These are phyloP conservation scores for Coniochaeta sp. DNA, from an alignment of 2,329 filamentous ascomycete genomes.

Conservation along the genomic window DNA sequence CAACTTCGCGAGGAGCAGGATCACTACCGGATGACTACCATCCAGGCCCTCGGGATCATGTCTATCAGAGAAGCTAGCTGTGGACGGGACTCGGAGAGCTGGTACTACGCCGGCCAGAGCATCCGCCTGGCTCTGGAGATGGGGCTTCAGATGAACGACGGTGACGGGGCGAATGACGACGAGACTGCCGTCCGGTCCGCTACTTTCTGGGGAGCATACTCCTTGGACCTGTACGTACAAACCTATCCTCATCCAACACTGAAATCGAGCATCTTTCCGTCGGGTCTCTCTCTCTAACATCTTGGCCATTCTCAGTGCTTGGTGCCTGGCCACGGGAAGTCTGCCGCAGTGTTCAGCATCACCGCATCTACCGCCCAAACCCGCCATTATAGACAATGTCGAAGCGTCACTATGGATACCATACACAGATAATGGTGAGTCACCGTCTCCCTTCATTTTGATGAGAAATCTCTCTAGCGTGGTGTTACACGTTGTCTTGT, in stretches of 20 bases:
- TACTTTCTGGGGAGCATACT: conserved; percentile 56
- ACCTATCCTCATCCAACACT: neutral
- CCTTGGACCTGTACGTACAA: conserved; percentile 51
- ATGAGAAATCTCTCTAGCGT: neutral
- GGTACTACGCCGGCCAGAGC: conserved; percentile 65
- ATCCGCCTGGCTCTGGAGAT: conserved; percentile 66
- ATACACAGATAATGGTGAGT: conserved; percentile 49
- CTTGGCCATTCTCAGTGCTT: conserved; percentile 36
- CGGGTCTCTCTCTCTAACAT: neutral
- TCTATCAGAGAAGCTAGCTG: conserved; percentile 66
- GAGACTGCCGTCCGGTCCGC: conserved; percentile 51
- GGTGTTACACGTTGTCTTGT: neutral
- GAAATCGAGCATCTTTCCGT: neutral
- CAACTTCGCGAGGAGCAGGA: conserved; percentile 51
- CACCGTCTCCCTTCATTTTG: neutral
- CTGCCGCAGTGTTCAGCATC: conserved; percentile 53
- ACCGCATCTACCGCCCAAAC: conserved; percentile 49
- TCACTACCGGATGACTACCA: conserved; percentile 58
- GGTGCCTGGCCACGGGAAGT: conserved; percentile 57
- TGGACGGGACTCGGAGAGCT: conserved; percentile 64
- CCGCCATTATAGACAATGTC: conserved; percentile 50
- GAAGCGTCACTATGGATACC: conserved; percentile 54
- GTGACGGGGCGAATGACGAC: conserved; percentile 39
- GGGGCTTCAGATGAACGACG: conserved; percentile 52
- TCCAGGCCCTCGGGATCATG: conserved; percentile 71